Percentiles rank a stretch among this genome's conserved stretches.
Conservation (phyloP, 2,329 filamentous ascomycete genomes). For the Chrysoporthe austroafricana region DNA sequence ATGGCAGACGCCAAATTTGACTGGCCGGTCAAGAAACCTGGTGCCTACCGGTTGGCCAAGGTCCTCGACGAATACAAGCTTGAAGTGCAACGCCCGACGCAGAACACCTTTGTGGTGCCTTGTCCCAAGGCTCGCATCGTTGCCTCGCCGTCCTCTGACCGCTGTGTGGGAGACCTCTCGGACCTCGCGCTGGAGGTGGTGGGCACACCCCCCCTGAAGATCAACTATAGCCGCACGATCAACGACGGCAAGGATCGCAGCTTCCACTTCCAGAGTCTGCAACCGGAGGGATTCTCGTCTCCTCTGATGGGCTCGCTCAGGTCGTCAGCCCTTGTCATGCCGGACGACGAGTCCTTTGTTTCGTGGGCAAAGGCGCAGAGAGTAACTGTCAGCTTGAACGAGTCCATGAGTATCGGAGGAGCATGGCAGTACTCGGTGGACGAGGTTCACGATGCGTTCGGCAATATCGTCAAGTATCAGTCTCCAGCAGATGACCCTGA, state of each 20-base stretch:
- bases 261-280: conserved; percentile 90
- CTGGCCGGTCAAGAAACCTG: conserved; percentile 80
- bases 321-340: conserved; percentile 59
- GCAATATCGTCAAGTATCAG: conserved; percentile 81
- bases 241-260: conserved; percentile 77
- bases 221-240: conserved; percentile 87
- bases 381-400: conserved; percentile 83
- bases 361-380: conserved; percentile 80
- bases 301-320: conserved; percentile 69
- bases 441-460: conserved; percentile 88
- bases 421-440: conserved; percentile 90
- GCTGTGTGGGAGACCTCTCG: conserved; percentile 87
- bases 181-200: conserved; percentile 81
- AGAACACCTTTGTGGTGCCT: conserved; percentile 80
- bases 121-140: conserved; percentile 82
- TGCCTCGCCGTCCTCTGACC: conserved; percentile 62
- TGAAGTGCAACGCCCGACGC: conserved; percentile 77
- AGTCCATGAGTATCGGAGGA: conserved; percentile 79
- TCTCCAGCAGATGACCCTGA: conserved; percentile 70
- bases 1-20: conserved; percentile 68
- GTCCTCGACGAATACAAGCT: conserved; percentile 94
- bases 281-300: conserved; percentile 83
- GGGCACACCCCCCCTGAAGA: conserved; percentile 87
- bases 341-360: conserved; percentile 63
- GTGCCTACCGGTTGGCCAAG: conserved; percentile 81